phyloP scores from a whole-genome alignment of 2,329 filamentous ascomycete genomes.

The Falciphora oryzae region DNA sequence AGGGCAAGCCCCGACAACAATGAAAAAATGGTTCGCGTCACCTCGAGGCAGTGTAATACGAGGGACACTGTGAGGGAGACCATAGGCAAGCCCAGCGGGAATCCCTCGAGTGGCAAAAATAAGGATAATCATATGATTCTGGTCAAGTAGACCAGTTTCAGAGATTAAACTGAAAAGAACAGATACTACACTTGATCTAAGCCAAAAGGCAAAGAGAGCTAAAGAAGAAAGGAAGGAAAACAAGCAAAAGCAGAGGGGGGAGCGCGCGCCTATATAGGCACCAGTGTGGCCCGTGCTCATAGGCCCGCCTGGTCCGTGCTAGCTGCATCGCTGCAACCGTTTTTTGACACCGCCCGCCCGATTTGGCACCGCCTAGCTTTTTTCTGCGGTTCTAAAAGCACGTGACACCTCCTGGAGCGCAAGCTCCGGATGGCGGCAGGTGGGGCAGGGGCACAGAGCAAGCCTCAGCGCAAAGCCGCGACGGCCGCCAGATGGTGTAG shows the following conservation, averaged over 20 bases:
- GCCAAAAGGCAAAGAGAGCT: slow-evolving; percentile 54
- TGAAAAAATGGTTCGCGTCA: slow-evolving; percentile 61
- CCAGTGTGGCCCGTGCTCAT: neutral
- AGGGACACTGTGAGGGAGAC: slow-evolving; percentile 60
- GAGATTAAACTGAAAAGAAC: slow-evolving; percentile 97
- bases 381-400: neutral
- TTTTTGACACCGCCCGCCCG: neutral
- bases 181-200: slow-evolving; percentile 94
- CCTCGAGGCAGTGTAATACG: slow-evolving; percentile 69
- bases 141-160: slow-evolving; percentile 70
- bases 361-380: neutral
- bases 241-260: neutral
- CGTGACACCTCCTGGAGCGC: neutral
- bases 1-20: slow-evolving; percentile 46
- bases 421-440: too few relatives aligned
- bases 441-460: too few relatives aligned
- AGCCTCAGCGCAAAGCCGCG: too few relatives aligned
- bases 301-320: neutral
- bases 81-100: slow-evolving; percentile 69
- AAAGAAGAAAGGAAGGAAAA: slow-evolving; percentile 19
- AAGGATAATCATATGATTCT: slow-evolving; percentile 69
- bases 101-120: slow-evolving; percentile 58
- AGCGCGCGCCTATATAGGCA: neutral
- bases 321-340: neutral
- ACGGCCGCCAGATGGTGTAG: too few relatives aligned